Conservation (phyloP, 1,139 yeast genomes). For the Debaryomycetaceae sp. region DNA sequence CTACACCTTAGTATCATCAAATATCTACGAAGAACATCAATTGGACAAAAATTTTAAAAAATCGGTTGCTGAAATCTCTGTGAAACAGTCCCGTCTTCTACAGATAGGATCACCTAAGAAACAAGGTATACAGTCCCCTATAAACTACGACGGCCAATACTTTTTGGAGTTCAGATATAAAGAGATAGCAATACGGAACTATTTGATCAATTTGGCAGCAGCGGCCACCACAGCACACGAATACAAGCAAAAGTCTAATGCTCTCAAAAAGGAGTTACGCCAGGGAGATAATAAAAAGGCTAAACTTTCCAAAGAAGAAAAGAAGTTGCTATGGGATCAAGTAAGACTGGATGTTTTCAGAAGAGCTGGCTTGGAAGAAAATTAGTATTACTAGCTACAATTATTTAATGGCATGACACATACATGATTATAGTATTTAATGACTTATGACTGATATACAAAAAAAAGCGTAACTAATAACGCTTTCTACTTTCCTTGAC, state of each 20-base stretch:
- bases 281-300: constrained; percentile 25
- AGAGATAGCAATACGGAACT: constrained; percentile 49
- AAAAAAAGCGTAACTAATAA: constrained; percentile 19
- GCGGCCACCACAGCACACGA: constrained; percentile 56
- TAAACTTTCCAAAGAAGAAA: constrained; percentile 40
- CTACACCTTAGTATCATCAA: constrained; percentile 38
- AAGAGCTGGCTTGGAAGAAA: constrained; percentile 44
- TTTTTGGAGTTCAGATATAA: constrained; percentile 38
- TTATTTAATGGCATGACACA: background rate
- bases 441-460: background rate
- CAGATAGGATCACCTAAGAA: constrained; percentile 33
- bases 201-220: constrained; percentile 49
- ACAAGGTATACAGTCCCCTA: constrained; percentile 20
- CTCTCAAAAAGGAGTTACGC: constrained; percentile 26
- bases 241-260: constrained; percentile 39
- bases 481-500: constrained; percentile 60
- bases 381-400: background rate
- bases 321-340: constrained; percentile 46
- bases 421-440: background rate
- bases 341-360: constrained; percentile 48
- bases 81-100: constrained; percentile 45
- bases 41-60: constrained; percentile 43
- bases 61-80: constrained; percentile 52
- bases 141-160: constrained; percentile 29
- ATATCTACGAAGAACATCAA: constrained; percentile 47